Percentiles rank a stretch among this genome's conserved stretches.
Evolutionary conservation across 2,329 filamentous ascomycete species (phyloP).

Genomic region (Pseudogymnoascus sp.): DNA sequence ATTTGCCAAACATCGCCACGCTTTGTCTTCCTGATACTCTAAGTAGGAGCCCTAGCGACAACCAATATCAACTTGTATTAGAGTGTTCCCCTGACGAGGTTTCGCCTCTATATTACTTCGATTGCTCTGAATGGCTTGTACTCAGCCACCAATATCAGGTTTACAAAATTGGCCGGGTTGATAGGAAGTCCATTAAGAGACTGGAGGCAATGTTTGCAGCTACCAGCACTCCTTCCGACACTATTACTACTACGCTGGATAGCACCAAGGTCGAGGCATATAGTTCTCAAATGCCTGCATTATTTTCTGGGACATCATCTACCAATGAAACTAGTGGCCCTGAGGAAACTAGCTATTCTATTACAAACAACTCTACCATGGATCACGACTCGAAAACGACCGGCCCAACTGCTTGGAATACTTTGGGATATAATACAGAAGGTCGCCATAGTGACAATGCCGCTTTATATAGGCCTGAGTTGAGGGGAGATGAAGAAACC

Average conservation of each 20-base stretch:
- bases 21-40: not conserved
- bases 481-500: too few relatives aligned
- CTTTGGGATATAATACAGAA: too few relatives aligned
- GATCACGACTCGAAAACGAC: too few relatives aligned
- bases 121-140: not conserved
- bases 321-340: too few relatives aligned
- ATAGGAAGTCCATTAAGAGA: not conserved
- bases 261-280: too few relatives aligned
- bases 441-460: too few relatives aligned
- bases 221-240: not conserved
- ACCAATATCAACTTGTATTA: not conserved
- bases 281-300: too few relatives aligned
- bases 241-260: not conserved
- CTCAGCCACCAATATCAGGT: not conserved
- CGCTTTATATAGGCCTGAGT: too few relatives aligned
- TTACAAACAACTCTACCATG: too few relatives aligned
- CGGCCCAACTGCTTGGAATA: too few relatives aligned
- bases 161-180: not conserved
- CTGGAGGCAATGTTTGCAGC: not conserved
- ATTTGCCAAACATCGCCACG: not conserved
- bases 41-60: not conserved
- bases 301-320: too few relatives aligned
- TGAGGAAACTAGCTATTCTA: too few relatives aligned
- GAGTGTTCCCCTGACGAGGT: not conserved
- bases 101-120: not conserved